Conservation (phyloP, 108 stramenopile species). For the Schizochytrium sp. region DNA sequence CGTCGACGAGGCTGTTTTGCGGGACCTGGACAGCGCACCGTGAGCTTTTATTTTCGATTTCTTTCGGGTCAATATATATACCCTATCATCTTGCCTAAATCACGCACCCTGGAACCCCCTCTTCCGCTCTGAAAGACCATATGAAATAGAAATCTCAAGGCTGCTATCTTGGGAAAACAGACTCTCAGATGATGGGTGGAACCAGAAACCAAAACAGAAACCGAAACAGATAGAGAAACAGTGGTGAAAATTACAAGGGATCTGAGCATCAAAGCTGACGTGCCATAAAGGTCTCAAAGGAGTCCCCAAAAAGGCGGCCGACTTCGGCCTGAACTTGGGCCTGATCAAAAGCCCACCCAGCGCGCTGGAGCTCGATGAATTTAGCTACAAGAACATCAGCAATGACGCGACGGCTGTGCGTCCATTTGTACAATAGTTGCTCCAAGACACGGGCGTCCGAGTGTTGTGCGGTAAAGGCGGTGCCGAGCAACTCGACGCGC, state of each 20-base stretch:
- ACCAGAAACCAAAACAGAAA: too few species aligned
- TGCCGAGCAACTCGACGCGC: constrained; percentile 76
- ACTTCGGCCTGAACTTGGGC: constrained; percentile 64
- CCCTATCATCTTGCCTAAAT: too few species aligned
- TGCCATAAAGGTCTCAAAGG: constrained; percentile 75
- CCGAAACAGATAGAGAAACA: too few species aligned
- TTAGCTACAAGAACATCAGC: constrained; percentile 58
- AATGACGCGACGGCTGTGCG: constrained; percentile 69
- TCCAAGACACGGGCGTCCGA: constrained; percentile 74
- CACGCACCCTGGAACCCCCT: too few species aligned
- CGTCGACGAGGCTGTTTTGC: neutral
- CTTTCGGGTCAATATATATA: too few species aligned
- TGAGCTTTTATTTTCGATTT: neutral
- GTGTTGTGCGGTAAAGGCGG: constrained; percentile 79
- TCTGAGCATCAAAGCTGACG: neutral
- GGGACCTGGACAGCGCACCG: neutral
- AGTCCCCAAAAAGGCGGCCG: constrained; percentile 57
- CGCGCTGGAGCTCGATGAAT: constrained; percentile 46
- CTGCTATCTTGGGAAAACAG: too few species aligned
- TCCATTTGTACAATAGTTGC: constrained; percentile 85
- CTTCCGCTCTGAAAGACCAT: too few species aligned
- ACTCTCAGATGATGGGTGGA: too few species aligned
- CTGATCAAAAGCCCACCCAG: constrained; percentile 51
- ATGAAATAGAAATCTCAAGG: too few species aligned
- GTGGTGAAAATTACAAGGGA: too few species aligned